These are phyloP conservation scores for Ophiostoma himal-ulmi DNA, from an alignment of 2,329 filamentous ascomycete species.

Conservation along the genomic window DNA sequence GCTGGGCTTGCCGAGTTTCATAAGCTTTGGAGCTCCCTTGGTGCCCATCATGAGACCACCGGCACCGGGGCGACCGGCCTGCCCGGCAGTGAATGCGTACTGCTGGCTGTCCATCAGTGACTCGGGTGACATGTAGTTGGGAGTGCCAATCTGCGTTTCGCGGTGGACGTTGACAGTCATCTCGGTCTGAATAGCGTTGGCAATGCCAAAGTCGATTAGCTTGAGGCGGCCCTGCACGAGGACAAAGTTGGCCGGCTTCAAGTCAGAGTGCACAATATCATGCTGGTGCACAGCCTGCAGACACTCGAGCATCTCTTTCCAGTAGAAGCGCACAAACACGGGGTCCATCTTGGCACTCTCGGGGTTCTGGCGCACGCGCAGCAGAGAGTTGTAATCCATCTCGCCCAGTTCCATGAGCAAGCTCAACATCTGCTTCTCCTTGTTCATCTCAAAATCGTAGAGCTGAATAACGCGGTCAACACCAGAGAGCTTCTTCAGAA, in stretches of 20 bases:
- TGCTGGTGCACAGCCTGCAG: constrained; percentile 80
- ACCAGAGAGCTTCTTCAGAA: constrained; percentile 72
- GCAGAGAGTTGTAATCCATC: constrained; percentile 80
- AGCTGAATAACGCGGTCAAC: constrained; percentile 87
- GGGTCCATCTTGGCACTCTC: constrained; percentile 75
- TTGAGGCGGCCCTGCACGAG: constrained; percentile 85
- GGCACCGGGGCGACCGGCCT: constrained; percentile 33
- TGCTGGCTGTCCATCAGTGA: constrained; percentile 79
- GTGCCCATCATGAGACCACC: constrained; percentile 28
- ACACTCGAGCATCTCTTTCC: constrained; percentile 99
- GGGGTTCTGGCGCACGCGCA: constrained; percentile 65
- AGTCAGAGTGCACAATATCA: constrained; percentile 92
- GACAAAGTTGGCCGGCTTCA: constrained; percentile 97
- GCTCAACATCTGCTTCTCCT: constrained; percentile 80
- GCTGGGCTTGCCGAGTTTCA: constrained; percentile 92
- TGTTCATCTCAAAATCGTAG: constrained; percentile 89
- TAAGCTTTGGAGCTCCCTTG: constrained; percentile 61
- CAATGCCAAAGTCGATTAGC: constrained; percentile 97
- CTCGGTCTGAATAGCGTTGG: constrained; percentile 91
- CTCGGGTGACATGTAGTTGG: constrained; percentile 98
- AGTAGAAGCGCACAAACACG: constrained; percentile 92
- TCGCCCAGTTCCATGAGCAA: constrained; percentile 98
- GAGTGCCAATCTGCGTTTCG: constrained; percentile 89
- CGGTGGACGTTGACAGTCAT: constrained; percentile 96
- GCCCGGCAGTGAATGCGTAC: constrained; percentile 37